These are phyloP conservation scores for Auriscalpium microsporum DNA, from an alignment of 768 basidiomycete species.

Conservation along the genomic window DNA sequence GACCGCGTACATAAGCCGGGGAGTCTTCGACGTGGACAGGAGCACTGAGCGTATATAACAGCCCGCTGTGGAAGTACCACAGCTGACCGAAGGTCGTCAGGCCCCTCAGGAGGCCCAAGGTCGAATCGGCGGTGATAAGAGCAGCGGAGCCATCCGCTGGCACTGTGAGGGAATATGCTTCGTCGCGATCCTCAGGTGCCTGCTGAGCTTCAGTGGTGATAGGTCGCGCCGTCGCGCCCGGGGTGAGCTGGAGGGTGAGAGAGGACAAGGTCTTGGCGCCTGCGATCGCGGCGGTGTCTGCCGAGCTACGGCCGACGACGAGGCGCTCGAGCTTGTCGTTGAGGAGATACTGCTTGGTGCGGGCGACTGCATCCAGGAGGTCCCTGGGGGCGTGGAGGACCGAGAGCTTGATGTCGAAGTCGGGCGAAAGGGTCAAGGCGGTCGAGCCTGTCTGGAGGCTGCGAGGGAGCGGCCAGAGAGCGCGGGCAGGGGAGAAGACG, in stretches of 20 bases:
- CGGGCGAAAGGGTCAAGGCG: slow-evolving; percentile 30
- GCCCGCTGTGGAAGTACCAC: slow-evolving; percentile 32
- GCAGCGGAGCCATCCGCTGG: slow-evolving; percentile 29
- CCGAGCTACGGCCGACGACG: slow-evolving; percentile 47
- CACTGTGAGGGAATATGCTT: slow-evolving; percentile 35
- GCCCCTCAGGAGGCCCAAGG: slow-evolving; percentile 44
- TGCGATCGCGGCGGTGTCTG: slow-evolving; percentile 31
- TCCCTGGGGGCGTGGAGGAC: slow-evolving; percentile 41
- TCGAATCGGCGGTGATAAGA: slow-evolving; percentile 34
- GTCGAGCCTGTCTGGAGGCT: slow-evolving; percentile 20
- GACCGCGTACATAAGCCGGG: slow-evolving; percentile 36
- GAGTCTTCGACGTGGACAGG: slow-evolving; percentile 36
- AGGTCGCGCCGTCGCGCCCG: slow-evolving; percentile 10
- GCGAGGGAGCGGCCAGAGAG: slow-evolving; percentile 29
- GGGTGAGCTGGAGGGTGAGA: slow-evolving; percentile 36
- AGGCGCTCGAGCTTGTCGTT: slow-evolving; percentile 54
- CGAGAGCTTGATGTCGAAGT: slow-evolving; percentile 41
- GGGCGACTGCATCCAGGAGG: slow-evolving; percentile 43
- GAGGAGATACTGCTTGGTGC: slow-evolving; percentile 26
- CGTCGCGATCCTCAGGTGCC: slow-evolving; percentile 29
- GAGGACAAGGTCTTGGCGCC: slow-evolving; percentile 33
- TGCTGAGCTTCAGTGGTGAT: slow-evolving; percentile 27
- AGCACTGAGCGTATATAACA: slow-evolving; percentile 31
- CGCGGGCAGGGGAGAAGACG: no score
- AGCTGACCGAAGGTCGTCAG: slow-evolving; percentile 49